Conservation (phyloP, 305 asterid genomes). For the Fraxinus velutina region DNA sequence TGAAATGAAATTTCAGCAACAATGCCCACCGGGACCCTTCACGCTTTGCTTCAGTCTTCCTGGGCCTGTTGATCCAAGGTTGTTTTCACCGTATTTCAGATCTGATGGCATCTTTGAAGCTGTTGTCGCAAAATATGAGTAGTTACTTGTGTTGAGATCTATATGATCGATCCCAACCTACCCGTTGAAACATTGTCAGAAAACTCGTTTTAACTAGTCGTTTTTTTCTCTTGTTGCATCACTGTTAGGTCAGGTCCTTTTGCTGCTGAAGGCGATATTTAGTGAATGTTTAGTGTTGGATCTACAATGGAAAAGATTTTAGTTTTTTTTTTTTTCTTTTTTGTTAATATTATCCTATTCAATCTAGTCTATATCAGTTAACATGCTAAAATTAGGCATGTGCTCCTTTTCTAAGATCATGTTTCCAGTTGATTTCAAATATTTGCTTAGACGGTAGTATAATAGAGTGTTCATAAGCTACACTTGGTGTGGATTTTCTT, state of each 20-base stretch:
- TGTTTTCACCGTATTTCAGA: constrained; percentile 57
- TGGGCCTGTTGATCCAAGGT: constrained; percentile 79
- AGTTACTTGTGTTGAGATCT: constrained; percentile 7
- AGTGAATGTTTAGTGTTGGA: neutral
- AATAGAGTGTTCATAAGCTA: neutral
- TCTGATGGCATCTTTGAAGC: constrained; percentile 82
- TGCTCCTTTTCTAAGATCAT: neutral
- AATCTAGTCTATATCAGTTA: neutral
- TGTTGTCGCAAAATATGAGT: constrained; percentile 41
- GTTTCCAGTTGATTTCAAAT: neutral
- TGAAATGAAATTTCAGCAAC: constrained; percentile 69
- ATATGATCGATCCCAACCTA: neutral
- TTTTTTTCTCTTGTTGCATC: neutral
- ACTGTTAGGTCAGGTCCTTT: neutral
- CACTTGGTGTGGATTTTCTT: neutral
- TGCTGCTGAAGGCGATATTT: neutral
- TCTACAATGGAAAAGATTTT: too few relatives aligned
- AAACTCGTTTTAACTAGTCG: neutral
- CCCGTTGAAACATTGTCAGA: neutral
- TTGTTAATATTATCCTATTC: neutral
- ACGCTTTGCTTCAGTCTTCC: constrained; percentile 66
- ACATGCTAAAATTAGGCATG: neutral
- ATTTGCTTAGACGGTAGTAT: neutral
- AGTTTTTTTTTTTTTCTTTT: neutral
- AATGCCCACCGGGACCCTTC: constrained; percentile 82